phyloP scores from a whole-genome alignment of 371 early-diverging fungal genomes.

The Mortierella sp. region DNA sequence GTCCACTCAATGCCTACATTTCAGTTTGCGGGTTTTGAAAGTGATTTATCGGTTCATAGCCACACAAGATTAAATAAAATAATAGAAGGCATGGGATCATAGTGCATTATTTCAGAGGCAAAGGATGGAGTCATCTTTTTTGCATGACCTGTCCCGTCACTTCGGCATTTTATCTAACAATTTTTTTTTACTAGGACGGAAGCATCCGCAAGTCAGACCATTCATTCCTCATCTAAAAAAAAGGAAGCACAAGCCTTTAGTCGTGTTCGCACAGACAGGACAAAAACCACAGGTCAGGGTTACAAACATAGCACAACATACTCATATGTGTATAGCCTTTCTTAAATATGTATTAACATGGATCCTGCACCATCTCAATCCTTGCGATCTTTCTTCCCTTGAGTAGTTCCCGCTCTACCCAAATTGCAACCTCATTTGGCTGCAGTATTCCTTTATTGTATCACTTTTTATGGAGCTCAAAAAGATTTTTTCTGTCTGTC shows the following conservation, averaged over 20 bases:
- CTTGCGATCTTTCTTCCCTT: neutral
- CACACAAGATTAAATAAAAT: too few species aligned
- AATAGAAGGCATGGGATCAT: too few species aligned
- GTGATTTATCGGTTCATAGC: too few species aligned
- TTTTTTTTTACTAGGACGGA: neutral
- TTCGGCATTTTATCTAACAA: too few species aligned
- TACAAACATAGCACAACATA: neutral
- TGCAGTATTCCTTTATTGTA: slow-evolving; percentile 1
- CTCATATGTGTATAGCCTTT: neutral
- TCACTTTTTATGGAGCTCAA: neutral
- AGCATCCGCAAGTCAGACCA: neutral
- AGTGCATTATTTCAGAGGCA: too few species aligned
- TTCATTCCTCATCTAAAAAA: neutral
- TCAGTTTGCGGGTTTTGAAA: too few species aligned
- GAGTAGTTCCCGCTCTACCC: slow-evolving; percentile 6
- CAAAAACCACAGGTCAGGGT: slow-evolving; percentile 1
- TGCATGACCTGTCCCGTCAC: too few species aligned
- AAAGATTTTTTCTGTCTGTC: neutral
- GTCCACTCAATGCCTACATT: too few species aligned
- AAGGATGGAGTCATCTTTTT: too few species aligned
- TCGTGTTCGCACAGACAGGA: neutral
- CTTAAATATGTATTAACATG: neutral
- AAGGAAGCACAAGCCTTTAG: neutral
- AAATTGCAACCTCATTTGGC: neutral
- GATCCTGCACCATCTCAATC: slow-evolving; percentile 2